Base-by-base conservation (phyloP, 805 yeast genomes). In the Ogataea pini region DNA sequence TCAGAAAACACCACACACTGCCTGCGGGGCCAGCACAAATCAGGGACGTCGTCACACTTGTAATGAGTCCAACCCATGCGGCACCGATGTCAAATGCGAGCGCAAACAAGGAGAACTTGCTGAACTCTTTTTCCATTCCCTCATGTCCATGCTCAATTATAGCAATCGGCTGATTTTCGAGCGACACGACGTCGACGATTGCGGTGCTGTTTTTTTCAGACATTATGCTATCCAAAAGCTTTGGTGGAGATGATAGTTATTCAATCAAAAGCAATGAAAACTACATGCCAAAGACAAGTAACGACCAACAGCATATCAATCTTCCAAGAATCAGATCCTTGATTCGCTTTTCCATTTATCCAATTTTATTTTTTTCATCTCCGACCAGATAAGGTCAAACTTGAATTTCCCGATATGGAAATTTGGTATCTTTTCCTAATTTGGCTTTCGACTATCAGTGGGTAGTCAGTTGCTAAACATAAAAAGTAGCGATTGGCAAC, bases 1-100 rank as follows among this genome's bases (percentile, higher is more conserved):
- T 58, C 9, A 45, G 44, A 18, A 51, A 79, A 32, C 49, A 49
- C 52, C 52, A 49, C 28, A 49, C 39, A 31, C 44, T 41, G 5
- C 52, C 52, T 17, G 52, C 52, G 4, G 52, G 49, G 8, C 52
- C 52, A 2, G 52, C 52, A 33, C 52, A 49, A 9, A 46, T 16
- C 8, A 49, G 40, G 3, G 52, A 49, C 2, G 45, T 38, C 3
- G 47, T 36, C n/a, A 49, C 49, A 46, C 52, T 49, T 13, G 52
- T 49, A 18, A 46, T 42, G 31, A 49, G 40, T 2, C 52, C 52
- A 19, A 49, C 52, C 52, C 52, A 49, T 7, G 52, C 52, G 3
- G 52, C 52, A 5, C 52, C 52, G 17, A 49, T 32, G 37, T 49
- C 52, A 32, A 49, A 49, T 3, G 52, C 36, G 2, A 49, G 41